Evolutionary conservation across 192 early-diverging fungal species (phyloP), one percentile per base, ranked within the genome.

Genomic region (Coemansia sp.): DNA sequence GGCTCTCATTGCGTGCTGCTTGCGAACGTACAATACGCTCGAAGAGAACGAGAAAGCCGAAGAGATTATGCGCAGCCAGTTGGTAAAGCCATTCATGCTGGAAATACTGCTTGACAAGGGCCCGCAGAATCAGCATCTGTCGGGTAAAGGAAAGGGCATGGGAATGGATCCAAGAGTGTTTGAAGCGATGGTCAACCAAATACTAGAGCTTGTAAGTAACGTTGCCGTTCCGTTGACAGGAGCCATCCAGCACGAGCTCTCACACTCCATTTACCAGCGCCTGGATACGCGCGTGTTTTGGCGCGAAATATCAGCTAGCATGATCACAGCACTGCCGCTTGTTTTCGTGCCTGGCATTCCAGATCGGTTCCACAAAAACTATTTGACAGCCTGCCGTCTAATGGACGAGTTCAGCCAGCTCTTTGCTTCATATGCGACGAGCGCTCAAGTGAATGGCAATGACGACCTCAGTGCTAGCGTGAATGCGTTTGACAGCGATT

Each of bases 331-430:
- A 4, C 50, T 78, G 55, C 75, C 75, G 17, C 50, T 78, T 31
- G 50, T 78, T n/a, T 78, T 78, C 62, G 75, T 78, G 23, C 75
- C 75, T 6, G 75, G 69, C 13, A 67, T 72, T 47, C 75, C 75
- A 10, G 69, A 67, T 2, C 65, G 61, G 17, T 78, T 78, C 65
- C 65, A 68, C 37, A 27, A 59, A 47, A 78, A 78, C 61, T 78
- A 78, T 50, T 34, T 34, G 53, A 33, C 52, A 1, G 54, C 65
- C 4, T 57, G 62, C 28, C 15, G 19, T 20, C 65, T 72, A 54
- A 61, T 64, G 58, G 40, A 62, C 15, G 53, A 55, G 50, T 78
- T 78, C 34, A 55, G 62, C 54, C 38, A 11, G 1, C 30, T 67
- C 22, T 73, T 73, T 36, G n/a, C 48, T 22, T 6, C 28, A 4